phyloP scores from a whole-genome alignment of 2,329 filamentous ascomycete genomes.

The Cladosporium sp. region DNA sequence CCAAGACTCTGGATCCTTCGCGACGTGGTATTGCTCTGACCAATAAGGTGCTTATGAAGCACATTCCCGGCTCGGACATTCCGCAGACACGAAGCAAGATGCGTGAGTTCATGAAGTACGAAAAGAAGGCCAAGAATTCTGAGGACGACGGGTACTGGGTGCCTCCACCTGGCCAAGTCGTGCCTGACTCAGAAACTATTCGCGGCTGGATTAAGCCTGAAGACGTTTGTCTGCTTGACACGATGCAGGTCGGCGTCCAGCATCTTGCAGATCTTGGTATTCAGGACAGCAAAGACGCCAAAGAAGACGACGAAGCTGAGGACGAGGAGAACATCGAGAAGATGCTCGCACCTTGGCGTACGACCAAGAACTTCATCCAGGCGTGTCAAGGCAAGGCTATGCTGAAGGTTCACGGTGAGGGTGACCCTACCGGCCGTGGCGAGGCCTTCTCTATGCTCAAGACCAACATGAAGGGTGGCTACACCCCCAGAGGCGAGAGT shows the following conservation, averaged over 20 bases:
- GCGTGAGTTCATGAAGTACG: constrained; percentile 92
- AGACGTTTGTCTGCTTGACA: constrained; percentile 90
- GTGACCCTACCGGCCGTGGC: constrained; percentile 90
- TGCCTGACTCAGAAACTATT: constrained; percentile 79
- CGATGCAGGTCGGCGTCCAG: constrained; percentile 94
- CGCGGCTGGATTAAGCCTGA: constrained; percentile 91
- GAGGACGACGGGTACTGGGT: constrained; percentile 75
- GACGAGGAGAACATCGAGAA: constrained; percentile 75
- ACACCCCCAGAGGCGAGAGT: constrained; percentile 85
- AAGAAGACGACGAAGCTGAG: constrained; percentile 65
- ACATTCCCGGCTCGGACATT: constrained; percentile 90
- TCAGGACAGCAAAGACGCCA: constrained; percentile 62
- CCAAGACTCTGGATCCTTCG: constrained; percentile 69
- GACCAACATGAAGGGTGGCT: constrained; percentile 98
- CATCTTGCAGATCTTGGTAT: constrained; percentile 90
- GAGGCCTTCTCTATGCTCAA: constrained; percentile 97
- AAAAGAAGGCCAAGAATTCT: constrained; percentile 84
- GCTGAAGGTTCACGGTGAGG: constrained; percentile 90
- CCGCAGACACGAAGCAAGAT: constrained; percentile 96
- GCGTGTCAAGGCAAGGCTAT: constrained; percentile 95
- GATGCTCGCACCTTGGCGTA: constrained; percentile 93
- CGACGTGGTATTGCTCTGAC: constrained; percentile 83
- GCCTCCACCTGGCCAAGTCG: constrained; percentile 68
- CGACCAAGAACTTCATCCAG: constrained; percentile 93
- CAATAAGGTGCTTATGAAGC: constrained; percentile 59